A percentile compares a stretch with the other conserved stretches of the same genome.
These are phyloP conservation scores for Kluyveromyces marxianus DNA, from an alignment of 1,139 yeast species.

Conservation along the genomic window DNA sequence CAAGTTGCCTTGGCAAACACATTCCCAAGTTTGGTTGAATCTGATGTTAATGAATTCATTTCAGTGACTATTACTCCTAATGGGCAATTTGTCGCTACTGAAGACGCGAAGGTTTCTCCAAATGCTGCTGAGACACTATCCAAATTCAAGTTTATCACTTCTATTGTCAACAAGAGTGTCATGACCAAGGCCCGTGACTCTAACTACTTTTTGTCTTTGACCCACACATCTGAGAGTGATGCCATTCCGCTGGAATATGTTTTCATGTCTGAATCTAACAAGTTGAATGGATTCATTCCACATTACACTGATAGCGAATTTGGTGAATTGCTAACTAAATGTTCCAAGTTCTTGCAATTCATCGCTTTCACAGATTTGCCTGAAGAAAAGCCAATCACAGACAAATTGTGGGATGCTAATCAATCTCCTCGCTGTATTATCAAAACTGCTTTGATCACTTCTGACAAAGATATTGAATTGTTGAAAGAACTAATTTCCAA, in stretches of 20 bases:
- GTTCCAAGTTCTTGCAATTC: constrained; percentile 51
- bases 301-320: constrained; percentile 41
- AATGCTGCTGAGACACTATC: constrained; percentile 18
- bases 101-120: constrained; percentile 22
- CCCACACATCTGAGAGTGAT: constrained; percentile 65
- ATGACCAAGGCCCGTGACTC: constrained; percentile 73
- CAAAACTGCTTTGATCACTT: constrained; percentile 21
- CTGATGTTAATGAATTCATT: constrained; percentile 53
- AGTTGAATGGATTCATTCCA: constrained; percentile 61
- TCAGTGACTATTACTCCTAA: constrained; percentile 58
- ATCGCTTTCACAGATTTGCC: constrained; percentile 83
- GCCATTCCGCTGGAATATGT: constrained; percentile 69
- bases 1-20: constrained; percentile 48
- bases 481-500: constrained; percentile 28
- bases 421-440: constrained; percentile 44
- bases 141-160: constrained; percentile 57
- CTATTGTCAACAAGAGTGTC: constrained; percentile 74
- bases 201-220: constrained; percentile 76
- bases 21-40: constrained; percentile 36
- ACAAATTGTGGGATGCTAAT: constrained; percentile 35
- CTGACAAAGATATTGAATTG: constrained; percentile 17
- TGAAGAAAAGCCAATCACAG: constrained; percentile 51
- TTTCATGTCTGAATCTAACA: constrained; percentile 84
- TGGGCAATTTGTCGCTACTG: constrained; percentile 40
- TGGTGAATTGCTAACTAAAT: constrained; percentile 41